Evolutionary conservation across 1,284 basidiomycete species (phyloP).

Genomic region (Termitomyces sp.): DNA sequence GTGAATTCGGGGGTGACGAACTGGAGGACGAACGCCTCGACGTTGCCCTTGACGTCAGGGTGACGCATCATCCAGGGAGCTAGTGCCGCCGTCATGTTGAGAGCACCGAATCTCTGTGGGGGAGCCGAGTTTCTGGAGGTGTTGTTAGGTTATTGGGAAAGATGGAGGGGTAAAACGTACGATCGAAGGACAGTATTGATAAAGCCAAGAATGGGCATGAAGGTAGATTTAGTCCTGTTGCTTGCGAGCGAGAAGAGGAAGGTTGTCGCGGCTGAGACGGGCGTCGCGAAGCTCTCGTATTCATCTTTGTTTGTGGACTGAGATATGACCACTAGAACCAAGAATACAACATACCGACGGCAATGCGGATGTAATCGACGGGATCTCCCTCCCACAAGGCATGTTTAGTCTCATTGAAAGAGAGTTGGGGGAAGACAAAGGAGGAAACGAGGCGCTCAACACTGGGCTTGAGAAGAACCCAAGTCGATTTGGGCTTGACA

Average conservation of each 20-base stretch:
- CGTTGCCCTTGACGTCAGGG: slow-evolving; percentile 68
- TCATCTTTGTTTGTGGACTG: slow-evolving; percentile 47
- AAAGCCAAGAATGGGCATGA: slow-evolving; percentile 73
- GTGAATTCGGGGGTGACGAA: slow-evolving; percentile 72
- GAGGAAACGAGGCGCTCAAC: slow-evolving; percentile 66
- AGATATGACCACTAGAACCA: background rate
- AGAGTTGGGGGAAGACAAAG: slow-evolving; percentile 83
- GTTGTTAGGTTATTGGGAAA: background rate
- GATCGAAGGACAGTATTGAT: slow-evolving; percentile 67
- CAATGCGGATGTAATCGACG: slow-evolving; percentile 70
- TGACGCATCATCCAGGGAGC: slow-evolving; percentile 76
- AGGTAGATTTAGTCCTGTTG: slow-evolving; percentile 72
- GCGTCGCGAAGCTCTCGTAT: slow-evolving; percentile 71
- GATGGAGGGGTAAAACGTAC: slow-evolving; percentile 34
- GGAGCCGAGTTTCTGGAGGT: slow-evolving; percentile 44
- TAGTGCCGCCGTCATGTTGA: slow-evolving; percentile 75
- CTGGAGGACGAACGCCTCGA: slow-evolving; percentile 72
- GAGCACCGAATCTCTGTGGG: slow-evolving; percentile 73
- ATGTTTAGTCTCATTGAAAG: slow-evolving; percentile 64
- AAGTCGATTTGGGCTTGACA: slow-evolving; percentile 85
- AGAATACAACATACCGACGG: slow-evolving; percentile 49
- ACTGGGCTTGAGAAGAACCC: slow-evolving; percentile 80
- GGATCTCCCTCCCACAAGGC: slow-evolving; percentile 75
- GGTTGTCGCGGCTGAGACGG: slow-evolving; percentile 70
- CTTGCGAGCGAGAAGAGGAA: slow-evolving; percentile 75